phyloP scores from a whole-genome alignment of 768 basidiomycete species.

The Mycena haematopus region DNA sequence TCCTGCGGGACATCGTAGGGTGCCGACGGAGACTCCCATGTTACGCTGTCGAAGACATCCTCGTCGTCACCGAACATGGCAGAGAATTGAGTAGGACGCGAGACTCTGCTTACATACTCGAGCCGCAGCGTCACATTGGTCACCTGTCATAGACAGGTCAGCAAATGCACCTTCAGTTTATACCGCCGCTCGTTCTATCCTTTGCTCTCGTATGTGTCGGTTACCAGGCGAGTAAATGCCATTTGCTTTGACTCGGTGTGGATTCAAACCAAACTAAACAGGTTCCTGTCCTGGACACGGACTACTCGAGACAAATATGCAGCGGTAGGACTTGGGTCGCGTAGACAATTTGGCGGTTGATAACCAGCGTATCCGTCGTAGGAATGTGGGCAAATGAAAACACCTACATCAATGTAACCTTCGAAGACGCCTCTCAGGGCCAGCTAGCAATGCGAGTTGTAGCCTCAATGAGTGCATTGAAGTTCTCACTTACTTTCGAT shows the following conservation, averaged over 20 bases:
- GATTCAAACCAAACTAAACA: neutral
- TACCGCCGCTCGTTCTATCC: constrained; percentile 23
- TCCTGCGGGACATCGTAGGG: constrained; percentile 56
- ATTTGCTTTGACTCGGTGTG: too few relatives aligned
- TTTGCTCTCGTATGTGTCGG: constrained; percentile 14
- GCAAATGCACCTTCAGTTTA: constrained; percentile 11
- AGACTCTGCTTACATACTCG: too few relatives aligned
- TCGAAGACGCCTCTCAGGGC: constrained; percentile 78
- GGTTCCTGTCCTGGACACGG: constrained; percentile 38
- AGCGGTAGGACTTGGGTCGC: neutral
- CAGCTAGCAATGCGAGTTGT: constrained; percentile 74
- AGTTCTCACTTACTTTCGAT: neutral
- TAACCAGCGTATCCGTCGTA: neutral
- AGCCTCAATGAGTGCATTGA: neutral
- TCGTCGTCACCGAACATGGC: constrained; percentile 86
- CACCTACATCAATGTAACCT: constrained; percentile 88
- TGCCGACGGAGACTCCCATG: constrained; percentile 81
- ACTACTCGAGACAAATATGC: constrained; percentile 89
- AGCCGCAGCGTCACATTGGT: neutral
- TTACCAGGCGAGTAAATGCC: constrained; percentile 5
- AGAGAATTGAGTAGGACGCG: neutral
- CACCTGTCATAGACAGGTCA: neutral
- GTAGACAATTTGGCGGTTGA: neutral
- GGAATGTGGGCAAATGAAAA: constrained; percentile 89
- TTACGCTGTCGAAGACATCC: constrained; percentile 90